Conservation (phyloP, 2,329 filamentous ascomycete species). For the Thelonectria blattea region DNA sequence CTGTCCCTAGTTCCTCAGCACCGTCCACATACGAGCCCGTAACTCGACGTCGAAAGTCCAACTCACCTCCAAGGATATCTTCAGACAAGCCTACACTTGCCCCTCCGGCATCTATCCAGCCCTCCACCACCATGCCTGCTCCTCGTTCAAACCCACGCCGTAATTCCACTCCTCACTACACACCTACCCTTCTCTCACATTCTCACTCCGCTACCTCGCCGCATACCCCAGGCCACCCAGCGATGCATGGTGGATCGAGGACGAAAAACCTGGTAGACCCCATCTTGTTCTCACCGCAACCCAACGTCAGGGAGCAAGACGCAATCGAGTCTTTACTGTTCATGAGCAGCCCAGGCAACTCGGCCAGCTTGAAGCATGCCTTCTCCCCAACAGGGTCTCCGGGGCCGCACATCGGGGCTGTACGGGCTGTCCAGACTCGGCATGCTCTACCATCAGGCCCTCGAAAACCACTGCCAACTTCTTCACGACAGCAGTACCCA, state of each 20-base stretch:
- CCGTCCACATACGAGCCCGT: constrained; percentile 40
- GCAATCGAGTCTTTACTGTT: constrained; percentile 81
- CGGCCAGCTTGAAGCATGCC: constrained; percentile 63
- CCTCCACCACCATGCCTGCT: constrained; percentile 46
- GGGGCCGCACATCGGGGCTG: constrained; percentile 31
- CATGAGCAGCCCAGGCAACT: constrained; percentile 80
- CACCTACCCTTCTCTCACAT: constrained; percentile 57
- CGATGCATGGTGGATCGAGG: constrained; percentile 37
- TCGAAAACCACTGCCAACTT: constrained; percentile 58
- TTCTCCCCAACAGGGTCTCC: constrained; percentile 54
- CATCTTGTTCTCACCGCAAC: constrained; percentile 68
- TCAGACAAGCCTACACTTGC: constrained; percentile 51
- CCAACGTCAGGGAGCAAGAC: constrained; percentile 75
- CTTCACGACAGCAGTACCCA: constrained; percentile 50
- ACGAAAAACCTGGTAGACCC: constrained; percentile 51
- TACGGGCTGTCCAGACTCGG: constrained; percentile 31
- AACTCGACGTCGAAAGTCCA: constrained; percentile 38
- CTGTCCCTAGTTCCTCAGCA: constrained; percentile 38
- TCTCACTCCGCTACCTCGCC: constrained; percentile 56
- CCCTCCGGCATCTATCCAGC: constrained; percentile 61
- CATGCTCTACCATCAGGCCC: constrained; percentile 55
- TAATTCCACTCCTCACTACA: constrained; percentile 56
- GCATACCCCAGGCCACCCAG: constrained; percentile 49
- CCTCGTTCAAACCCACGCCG: constrained; percentile 52
- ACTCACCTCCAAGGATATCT: constrained; percentile 46